A percentile compares a stretch with the other conserved stretches of the same genome.
These are phyloP conservation scores for Pelargonium australe DNA, from an alignment of 441 rosid species.

Conservation along the genomic window DNA sequence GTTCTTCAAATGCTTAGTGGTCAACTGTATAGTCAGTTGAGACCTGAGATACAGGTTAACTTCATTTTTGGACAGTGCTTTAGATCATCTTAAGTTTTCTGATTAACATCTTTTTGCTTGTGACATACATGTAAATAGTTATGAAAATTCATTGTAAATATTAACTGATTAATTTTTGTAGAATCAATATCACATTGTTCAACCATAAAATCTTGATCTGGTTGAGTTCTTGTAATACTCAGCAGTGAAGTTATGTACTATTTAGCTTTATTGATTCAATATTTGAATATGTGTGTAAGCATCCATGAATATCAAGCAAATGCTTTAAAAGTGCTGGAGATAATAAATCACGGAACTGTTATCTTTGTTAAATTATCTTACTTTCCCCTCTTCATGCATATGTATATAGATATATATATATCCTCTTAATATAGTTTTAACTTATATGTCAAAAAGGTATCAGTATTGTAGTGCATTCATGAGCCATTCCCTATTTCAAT, in stretches of 20 bases:
- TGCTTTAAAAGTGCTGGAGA: not conserved
- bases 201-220: not conserved
- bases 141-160: not conserved
- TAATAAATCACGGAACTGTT: not conserved
- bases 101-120: not conserved
- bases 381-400: not conserved
- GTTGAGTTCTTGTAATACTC: not conserved
- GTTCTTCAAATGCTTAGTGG: slow-evolving; percentile 59
- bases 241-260: not conserved
- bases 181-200: not conserved
- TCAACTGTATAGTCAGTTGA: slow-evolving; percentile 44
- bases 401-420: not conserved
- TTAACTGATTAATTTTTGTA: not conserved
- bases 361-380: not conserved
- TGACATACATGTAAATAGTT: not conserved
- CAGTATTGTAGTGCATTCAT: not conserved
- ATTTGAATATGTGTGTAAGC: too few relatives aligned
- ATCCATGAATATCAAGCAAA: too few relatives aligned
- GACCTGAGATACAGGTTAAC: slow-evolving; percentile 66
- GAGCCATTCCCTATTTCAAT: not conserved
- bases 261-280: too few relatives aligned
- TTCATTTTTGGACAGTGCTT: slow-evolving; percentile 10
- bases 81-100: not conserved
- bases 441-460: not conserved
- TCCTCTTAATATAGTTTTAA: not conserved